Conservation (phyloP, 345 rosid genomes). For the Jatropha curcas region DNA sequence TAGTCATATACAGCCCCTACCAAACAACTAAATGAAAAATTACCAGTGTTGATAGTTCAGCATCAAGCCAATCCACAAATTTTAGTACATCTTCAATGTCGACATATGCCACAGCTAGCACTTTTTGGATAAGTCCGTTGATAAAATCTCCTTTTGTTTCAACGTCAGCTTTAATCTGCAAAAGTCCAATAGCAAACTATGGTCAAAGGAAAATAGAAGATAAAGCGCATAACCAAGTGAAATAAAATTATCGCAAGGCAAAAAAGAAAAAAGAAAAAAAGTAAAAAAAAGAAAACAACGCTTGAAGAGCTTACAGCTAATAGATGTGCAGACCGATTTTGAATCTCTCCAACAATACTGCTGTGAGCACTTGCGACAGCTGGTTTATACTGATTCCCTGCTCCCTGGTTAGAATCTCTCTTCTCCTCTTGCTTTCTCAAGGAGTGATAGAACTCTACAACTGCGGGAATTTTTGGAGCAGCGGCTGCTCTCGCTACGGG, state of each 20-base stretch:
- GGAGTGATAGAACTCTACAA: conserved; percentile 46
- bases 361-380: conserved; percentile 51
- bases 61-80: conserved; percentile 83
- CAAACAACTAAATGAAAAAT: too few species aligned
- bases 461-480: conserved; percentile 47
- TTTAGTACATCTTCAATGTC: conserved; percentile 74
- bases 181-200: conserved; percentile 14
- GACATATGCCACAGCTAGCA: conserved; percentile 57
- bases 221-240: too few species aligned
- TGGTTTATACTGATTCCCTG: conserved; percentile 38
- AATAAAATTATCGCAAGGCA: background rate
- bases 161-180: conserved; percentile 77
- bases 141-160: conserved; percentile 83
- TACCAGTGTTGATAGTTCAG: conserved; percentile 74
- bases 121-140: conserved; percentile 66
- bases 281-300: too few species aligned
- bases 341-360: conserved; percentile 89
- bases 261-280: background rate
- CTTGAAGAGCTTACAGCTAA: conserved; percentile 65
- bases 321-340: conserved; percentile 81
- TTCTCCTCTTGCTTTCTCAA: conserved; percentile 55
- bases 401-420: conserved; percentile 32
- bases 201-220: background rate
- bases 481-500: conserved; percentile 50
- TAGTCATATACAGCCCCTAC: too few species aligned